A percentile compares a stretch with the other conserved stretches of the same genome.
Evolutionary conservation across 441 rosid species (phyloP).

Genomic region (Omphalea diandra): DNA sequence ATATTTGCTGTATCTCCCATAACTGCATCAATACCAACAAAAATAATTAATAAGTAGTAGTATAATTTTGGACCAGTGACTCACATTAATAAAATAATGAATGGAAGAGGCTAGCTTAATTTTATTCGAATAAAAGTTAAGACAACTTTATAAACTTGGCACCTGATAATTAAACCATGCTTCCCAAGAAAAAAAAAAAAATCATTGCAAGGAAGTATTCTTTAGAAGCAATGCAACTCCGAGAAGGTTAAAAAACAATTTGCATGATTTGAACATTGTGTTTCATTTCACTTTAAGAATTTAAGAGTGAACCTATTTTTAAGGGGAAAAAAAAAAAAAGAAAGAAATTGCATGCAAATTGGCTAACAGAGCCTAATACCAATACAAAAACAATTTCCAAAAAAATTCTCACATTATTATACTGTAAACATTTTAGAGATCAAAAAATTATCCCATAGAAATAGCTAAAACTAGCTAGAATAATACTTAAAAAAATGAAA

Average conservation of each 20-base stretch:
- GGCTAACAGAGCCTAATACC: background rate
- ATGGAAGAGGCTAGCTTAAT: background rate
- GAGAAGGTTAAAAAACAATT: too few species aligned
- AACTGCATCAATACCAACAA: constrained; percentile 32
- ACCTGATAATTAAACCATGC: background rate
- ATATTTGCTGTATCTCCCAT: constrained; percentile 44
- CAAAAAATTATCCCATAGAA: background rate
- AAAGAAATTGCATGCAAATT: background rate
- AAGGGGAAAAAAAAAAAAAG: background rate
- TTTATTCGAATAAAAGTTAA: background rate
- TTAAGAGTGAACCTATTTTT: background rate
- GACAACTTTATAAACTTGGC: background rate
- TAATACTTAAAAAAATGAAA: background rate
- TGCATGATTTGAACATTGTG: background rate
- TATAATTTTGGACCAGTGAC: background rate
- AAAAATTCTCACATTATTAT: background rate
- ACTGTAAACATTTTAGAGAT: background rate
- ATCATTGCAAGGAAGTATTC: background rate
- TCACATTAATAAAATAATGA: background rate
- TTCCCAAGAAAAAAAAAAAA: background rate
- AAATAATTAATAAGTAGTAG: background rate
- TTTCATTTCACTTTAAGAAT: background rate
- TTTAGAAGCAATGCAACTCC: background rate
- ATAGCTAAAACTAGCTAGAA: background rate
- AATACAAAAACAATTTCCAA: background rate